phyloP scores from a whole-genome alignment of 1,284 basidiomycete species.

The Cystobasidiaceae sp. region DNA sequence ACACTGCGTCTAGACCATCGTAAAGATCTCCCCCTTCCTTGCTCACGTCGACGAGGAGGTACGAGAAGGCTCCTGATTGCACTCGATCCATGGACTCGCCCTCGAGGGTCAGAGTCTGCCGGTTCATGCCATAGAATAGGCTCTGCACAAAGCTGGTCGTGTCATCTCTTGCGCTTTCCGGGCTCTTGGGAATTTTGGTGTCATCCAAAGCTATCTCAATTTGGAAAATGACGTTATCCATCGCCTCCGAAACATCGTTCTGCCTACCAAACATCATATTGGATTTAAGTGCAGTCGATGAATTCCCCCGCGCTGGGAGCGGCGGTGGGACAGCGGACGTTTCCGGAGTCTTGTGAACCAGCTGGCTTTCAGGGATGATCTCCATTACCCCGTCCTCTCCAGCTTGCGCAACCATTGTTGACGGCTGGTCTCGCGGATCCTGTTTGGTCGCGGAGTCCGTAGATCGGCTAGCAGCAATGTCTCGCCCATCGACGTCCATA shows the following conservation, averaged over 20 bases:
- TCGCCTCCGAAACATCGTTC: conserved; percentile 95
- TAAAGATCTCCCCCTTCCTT: conserved; percentile 82
- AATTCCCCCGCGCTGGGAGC: conserved; percentile 54
- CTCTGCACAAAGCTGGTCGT: conserved; percentile 51
- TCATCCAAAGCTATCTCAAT: conserved; percentile 83
- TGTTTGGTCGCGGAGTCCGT: too few relatives aligned
- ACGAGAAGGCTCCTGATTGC: conserved; percentile 86
- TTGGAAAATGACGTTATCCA: conserved; percentile 99
- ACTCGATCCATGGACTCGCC: conserved; percentile 41
- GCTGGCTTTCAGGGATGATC: conserved; percentile 34
- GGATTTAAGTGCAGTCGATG: conserved; percentile 8
- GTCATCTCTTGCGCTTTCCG: too few relatives aligned
- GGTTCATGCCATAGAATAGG: conserved; percentile 80
- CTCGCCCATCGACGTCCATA: not conserved
- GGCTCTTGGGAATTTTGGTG: conserved; percentile 40
- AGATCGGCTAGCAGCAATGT: too few relatives aligned
- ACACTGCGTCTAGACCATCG: conserved; percentile 87
- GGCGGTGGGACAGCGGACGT: conserved; percentile 53
- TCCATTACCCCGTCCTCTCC: conserved; percentile 47
- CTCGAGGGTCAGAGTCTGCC: conserved; percentile 62
- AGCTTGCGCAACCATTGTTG: not conserved
- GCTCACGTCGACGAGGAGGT: conserved; percentile 86
- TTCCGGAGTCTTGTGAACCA: not conserved
- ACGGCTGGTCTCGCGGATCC: too few relatives aligned
- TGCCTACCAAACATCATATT: conserved; percentile 61